Percentiles rank a stretch among this genome's conserved stretches.
Conservation (phyloP, 1,139 yeast species). For the Geotrichum aggregatum region DNA sequence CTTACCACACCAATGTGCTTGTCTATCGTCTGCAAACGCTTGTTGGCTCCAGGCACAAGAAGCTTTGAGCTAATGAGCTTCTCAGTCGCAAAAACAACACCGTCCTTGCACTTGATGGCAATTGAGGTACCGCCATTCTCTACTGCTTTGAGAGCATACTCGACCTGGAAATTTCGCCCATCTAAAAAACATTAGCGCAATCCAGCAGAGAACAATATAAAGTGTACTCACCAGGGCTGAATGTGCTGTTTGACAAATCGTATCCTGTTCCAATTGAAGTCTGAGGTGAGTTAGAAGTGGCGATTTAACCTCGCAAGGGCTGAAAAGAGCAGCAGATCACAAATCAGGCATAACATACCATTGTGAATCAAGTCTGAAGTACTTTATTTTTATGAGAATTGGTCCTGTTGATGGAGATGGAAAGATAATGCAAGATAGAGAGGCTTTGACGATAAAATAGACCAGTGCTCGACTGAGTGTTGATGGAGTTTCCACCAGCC, state of each 20-base stretch:
- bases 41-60: slow-evolving; percentile 83
- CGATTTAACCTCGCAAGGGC: background rate
- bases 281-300: slow-evolving; percentile 32
- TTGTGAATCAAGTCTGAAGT: slow-evolving; percentile 2
- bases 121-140: slow-evolving; percentile 95
- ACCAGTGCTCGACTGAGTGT: background rate
- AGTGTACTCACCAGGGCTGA: slow-evolving; percentile 41
- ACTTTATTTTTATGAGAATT: too few species aligned
- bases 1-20: slow-evolving; percentile 84
- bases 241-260: slow-evolving; percentile 91
- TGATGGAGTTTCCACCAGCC: background rate
- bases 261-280: slow-evolving; percentile 97
- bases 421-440: background rate
- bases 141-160: slow-evolving; percentile 95
- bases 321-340: background rate
- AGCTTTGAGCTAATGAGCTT: slow-evolving; percentile 82
- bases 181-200: slow-evolving; percentile 69
- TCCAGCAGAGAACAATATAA: slow-evolving; percentile 7
- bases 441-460: background rate
- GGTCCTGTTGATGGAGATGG: background rate
- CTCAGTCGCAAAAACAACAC: slow-evolving; percentile 94
- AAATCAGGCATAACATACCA: slow-evolving; percentile 5
- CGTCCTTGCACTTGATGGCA: slow-evolving; percentile 89
- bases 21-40: slow-evolving; percentile 87
- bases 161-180: slow-evolving; percentile 97